Evolutionary conservation across 306 rosid genomes (phyloP), one percentile per base, ranked within the genome.

Genomic region (Gynostemma pentaphyllum): DNA sequence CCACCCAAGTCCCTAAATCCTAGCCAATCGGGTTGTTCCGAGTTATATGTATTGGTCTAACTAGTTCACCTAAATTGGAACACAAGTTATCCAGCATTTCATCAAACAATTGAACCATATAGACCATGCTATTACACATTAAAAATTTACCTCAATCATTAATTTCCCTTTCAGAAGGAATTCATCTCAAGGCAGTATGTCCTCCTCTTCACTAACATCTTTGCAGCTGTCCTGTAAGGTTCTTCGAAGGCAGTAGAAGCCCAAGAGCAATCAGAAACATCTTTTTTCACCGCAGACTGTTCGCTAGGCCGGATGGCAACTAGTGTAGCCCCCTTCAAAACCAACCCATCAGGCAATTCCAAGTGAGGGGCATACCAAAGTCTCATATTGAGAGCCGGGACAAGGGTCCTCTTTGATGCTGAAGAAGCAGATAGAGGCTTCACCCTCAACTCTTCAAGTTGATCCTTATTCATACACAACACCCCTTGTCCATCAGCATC

Each of bases 141-240:
- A 14, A 39, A 3, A 34, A 26, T 2, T 52, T 80, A 85, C 94
- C 86, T 78, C n/a, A 62, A 68, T 61, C 28, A 45, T 55, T 23
- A 49, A 34, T 3, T 51, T 26, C 19, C 41, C n/a, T 37, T 76
- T 86, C 81, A 94, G 81, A 94, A 94, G 28, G 99, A 94, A 72
- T 94, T 94, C 97, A 94, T 94, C 85, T 94, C 99, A 66, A 94
- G 95, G 70, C 90, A 88, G 78, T 94, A 94, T 62, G 99, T 94
- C 72, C 97, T 75, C 76, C 99, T 83, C 87, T 88, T 88, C 37
- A 94, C 83, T 62, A 94, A 84, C 94, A 88, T 94, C 69, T 84
- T 77, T 1, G 95, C 96, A 0, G 99, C 99, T 0, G 95, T 78
- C 52, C 96, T 79, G 30, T 84, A 92, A 9, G 96, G 97, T 80